A percentile compares a stretch with the other conserved stretches of the same genome.
phyloP scores from a whole-genome alignment of 352 stramenopile species.

The Globisporangium cederbergense region DNA sequence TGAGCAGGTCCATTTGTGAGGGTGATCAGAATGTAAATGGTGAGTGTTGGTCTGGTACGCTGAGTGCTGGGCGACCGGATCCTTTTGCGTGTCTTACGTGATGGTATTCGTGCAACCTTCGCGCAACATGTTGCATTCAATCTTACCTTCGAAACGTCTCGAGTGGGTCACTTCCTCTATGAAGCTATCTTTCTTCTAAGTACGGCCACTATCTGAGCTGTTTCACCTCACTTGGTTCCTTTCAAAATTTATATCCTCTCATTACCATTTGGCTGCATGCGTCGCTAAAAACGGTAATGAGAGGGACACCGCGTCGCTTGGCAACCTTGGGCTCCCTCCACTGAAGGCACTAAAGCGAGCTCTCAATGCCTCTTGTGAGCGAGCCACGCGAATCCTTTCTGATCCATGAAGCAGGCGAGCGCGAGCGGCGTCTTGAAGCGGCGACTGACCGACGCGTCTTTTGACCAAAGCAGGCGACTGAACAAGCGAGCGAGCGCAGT shows the following conservation, averaged over 20 bases:
- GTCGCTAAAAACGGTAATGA: too few species aligned
- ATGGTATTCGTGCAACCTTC: slow-evolving; percentile 9
- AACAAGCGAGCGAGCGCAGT: not conserved
- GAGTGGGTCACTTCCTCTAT: not conserved
- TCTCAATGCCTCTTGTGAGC: not conserved
- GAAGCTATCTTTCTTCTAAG: not conserved
- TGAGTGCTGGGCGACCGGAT: not conserved
- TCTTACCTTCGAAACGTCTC: not conserved
- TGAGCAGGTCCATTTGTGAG: slow-evolving; percentile 1
- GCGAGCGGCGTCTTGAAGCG: slow-evolving; percentile 19
- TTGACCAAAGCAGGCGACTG: slow-evolving; percentile 4
- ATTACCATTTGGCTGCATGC: slow-evolving; percentile 3
- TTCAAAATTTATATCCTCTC: not conserved
- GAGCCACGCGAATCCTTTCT: not conserved
- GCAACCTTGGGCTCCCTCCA: not conserved
- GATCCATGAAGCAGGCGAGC: not conserved
- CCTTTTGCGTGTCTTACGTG: not conserved
- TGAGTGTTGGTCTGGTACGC: not conserved
- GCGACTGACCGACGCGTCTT: slow-evolving; percentile 15
- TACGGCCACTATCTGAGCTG: not conserved
- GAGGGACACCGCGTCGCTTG: not conserved
- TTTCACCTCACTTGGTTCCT: too few species aligned
- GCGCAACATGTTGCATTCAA: slow-evolving; percentile 6
- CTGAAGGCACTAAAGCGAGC: slow-evolving; percentile 2
- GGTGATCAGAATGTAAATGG: not conserved